Conservation (phyloP, 2,329 filamentous ascomycete species). For the Sarocladium strictum region DNA sequence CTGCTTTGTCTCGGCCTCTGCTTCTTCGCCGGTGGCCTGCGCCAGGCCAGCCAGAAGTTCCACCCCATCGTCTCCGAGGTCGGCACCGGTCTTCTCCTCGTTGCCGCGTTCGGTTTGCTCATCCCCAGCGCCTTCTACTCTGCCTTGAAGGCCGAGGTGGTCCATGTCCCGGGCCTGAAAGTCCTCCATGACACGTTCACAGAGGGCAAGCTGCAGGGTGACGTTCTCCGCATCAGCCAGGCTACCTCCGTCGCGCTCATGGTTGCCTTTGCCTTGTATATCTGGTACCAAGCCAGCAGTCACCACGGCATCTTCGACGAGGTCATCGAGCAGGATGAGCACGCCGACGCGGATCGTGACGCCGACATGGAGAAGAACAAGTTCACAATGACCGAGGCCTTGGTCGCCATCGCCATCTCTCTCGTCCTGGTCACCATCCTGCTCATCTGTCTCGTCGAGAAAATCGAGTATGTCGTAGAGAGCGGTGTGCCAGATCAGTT, state of each 20-base stretch:
- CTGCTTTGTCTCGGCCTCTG: slow-evolving; percentile 62
- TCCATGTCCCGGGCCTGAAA: slow-evolving; percentile 16
- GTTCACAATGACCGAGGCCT: slow-evolving; percentile 58
- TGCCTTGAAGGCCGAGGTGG: slow-evolving; percentile 24
- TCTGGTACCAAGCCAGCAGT: slow-evolving; percentile 58
- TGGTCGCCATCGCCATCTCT: slow-evolving; percentile 52
- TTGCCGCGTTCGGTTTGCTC: slow-evolving; percentile 39
- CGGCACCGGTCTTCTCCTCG: slow-evolving; percentile 58
- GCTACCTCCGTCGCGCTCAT: slow-evolving; percentile 57
- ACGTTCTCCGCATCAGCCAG: slow-evolving; percentile 54
- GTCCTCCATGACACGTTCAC: slow-evolving; percentile 23
- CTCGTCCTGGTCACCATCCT: slow-evolving; percentile 56
- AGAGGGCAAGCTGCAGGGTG: slow-evolving; percentile 31
- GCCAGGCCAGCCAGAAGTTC: slow-evolving; percentile 53
- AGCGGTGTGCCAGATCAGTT: slow-evolving; percentile 26
- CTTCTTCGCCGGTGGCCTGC: slow-evolving; percentile 60
- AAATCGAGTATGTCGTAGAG: slow-evolving; percentile 49
- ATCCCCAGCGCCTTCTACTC: slow-evolving; percentile 31
- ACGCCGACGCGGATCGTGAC: slow-evolving; percentile 50
- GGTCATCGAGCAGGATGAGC: slow-evolving; percentile 45
- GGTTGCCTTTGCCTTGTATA: slow-evolving; percentile 48
- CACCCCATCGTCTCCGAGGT: slow-evolving; percentile 63
- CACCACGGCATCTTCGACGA: slow-evolving; percentile 58
- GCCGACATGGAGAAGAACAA: slow-evolving; percentile 53
- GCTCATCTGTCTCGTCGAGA: slow-evolving; percentile 60